Evolutionary conservation across 2,329 filamentous ascomycete genomes (phyloP).

Genomic region (Arachnopeziza araneosa): DNA sequence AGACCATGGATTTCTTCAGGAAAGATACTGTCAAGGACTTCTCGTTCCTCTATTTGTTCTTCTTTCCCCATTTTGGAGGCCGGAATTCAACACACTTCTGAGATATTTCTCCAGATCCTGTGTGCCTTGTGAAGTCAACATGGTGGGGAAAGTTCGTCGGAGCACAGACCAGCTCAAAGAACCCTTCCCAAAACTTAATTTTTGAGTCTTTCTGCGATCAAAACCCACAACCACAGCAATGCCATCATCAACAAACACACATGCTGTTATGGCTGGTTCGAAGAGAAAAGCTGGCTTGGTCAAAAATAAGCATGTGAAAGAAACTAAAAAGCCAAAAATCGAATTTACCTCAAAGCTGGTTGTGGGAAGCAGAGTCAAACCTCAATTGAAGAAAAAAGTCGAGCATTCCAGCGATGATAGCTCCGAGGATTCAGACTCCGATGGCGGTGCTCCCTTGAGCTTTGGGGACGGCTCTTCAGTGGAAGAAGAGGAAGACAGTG

Average conservation of each 20-base stretch:
- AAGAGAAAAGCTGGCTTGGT: slow-evolving; percentile 52
- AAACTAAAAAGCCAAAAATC: slow-evolving; percentile 40
- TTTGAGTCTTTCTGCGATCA: neutral
- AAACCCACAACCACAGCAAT: slow-evolving; percentile 18
- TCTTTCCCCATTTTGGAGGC: slow-evolving; percentile 56
- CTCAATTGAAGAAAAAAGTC: slow-evolving; percentile 22
- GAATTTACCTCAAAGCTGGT: slow-evolving; percentile 12
- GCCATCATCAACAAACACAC: slow-evolving; percentile 35
- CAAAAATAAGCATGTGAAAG: slow-evolving; percentile 40
- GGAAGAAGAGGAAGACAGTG: slow-evolving; percentile 27
- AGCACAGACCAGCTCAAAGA: neutral
- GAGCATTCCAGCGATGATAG: slow-evolving; percentile 35
- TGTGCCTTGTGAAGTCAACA: neutral
- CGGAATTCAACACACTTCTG: neutral
- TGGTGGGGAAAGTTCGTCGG: neutral
- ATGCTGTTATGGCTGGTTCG: slow-evolving; percentile 40
- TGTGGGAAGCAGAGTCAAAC: neutral
- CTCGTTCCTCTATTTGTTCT: slow-evolving; percentile 92
- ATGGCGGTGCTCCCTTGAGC: slow-evolving; percentile 26
- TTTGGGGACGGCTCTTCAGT: slow-evolving; percentile 5
- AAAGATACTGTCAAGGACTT: slow-evolving; percentile 97
- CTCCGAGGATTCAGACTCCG: slow-evolving; percentile 33
- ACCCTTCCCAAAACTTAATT: neutral
- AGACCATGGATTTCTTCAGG: slow-evolving; percentile 92
- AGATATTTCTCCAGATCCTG: neutral